A percentile compares a stretch with the other conserved stretches of the same genome.
phyloP scores from a whole-genome alignment of 106 monocot genomes.

The Dioscorea alata region DNA sequence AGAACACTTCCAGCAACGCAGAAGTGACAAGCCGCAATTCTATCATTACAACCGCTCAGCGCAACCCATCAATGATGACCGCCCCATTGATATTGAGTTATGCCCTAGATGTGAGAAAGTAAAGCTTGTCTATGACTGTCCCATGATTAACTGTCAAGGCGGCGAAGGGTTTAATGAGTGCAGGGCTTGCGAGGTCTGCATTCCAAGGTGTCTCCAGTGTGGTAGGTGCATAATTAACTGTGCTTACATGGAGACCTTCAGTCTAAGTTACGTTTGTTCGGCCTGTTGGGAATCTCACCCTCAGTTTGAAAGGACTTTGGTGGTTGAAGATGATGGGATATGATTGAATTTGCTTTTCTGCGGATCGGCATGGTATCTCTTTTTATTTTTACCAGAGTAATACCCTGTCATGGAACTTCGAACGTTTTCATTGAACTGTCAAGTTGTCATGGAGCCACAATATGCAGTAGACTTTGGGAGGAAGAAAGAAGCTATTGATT shows the following conservation, averaged over 20 bases:
- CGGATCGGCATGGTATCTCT: too few relatives aligned
- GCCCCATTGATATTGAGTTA: slow-evolving; percentile 44
- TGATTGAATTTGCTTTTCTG: background rate
- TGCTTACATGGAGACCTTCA: slow-evolving; percentile 47
- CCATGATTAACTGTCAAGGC: slow-evolving; percentile 27
- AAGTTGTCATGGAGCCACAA: too few relatives aligned
- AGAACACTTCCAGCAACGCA: slow-evolving; percentile 7
- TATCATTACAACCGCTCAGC: slow-evolving; percentile 25
- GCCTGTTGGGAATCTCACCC: slow-evolving; percentile 17
- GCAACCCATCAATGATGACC: slow-evolving; percentile 24
- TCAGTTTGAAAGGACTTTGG: background rate
- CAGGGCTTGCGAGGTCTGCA: slow-evolving; percentile 49
- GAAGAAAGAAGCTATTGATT: too few relatives aligned
- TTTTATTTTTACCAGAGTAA: too few relatives aligned
- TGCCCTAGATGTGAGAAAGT: slow-evolving; percentile 45
- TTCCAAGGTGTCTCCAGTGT: slow-evolving; percentile 45
- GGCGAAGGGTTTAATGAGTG: slow-evolving; percentile 14
- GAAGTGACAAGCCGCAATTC: slow-evolving; percentile 17
- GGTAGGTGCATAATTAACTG: slow-evolving; percentile 51
- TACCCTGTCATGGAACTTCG: too few relatives aligned
- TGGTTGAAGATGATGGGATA: background rate
- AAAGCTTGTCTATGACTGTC: slow-evolving; percentile 53
- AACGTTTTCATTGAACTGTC: too few relatives aligned
- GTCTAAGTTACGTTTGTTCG: slow-evolving; percentile 32
- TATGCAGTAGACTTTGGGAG: too few relatives aligned